Evolutionary conservation across 139 green algal species (phyloP), one percentile per base, ranked within the genome.

Genomic region (Mesotaenium endlicherianum): DNA sequence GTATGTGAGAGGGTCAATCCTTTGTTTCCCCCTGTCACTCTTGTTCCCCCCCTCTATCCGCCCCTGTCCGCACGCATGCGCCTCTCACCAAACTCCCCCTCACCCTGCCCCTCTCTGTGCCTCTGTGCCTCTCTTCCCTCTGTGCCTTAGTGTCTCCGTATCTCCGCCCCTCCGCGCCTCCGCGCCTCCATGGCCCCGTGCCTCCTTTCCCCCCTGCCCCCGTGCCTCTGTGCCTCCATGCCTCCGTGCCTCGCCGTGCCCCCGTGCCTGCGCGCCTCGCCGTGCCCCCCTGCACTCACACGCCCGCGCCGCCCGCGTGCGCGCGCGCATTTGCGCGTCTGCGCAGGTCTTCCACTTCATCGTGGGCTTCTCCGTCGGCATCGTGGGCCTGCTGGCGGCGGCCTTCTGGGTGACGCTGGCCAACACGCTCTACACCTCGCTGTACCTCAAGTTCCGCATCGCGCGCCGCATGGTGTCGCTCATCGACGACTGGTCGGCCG

Each of bases 391-490:
- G 34, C 14, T 74, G 34, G 14, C 14, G 34, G 31, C 14, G 8
- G 34, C 14, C 14, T 14, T 11, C 14, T 74, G 34, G 8, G 14
- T 11, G 34, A 14, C 17, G 34, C 36, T 42, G 14, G 34, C 14
- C 14, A 31, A 14, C 64, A 40, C 11, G 34, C 14, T 74, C 14
- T 74, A 40, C 11, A 14, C 11, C 17, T 14, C 64, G 14, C 14
- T 14, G 34, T 74, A 14, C 17, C 14, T 74, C 14, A 16, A 14
- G 31, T 42, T 14, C 64, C 11, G 34, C 14, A 14, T 74, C 14
- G 41, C 60, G 49, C 40, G 93, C 70, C 1, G 16, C 17, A 0
- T 91, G 91, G 78, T 94, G 81, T 45, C 86, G 47, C 36, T 78
- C 36, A 49, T 85, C 0, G n/a, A 20, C 47, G 42, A 84, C 67